Base-by-base conservation (phyloP, 73 alveolate genomes). In the Tetrahymena thermophila region DNA sequence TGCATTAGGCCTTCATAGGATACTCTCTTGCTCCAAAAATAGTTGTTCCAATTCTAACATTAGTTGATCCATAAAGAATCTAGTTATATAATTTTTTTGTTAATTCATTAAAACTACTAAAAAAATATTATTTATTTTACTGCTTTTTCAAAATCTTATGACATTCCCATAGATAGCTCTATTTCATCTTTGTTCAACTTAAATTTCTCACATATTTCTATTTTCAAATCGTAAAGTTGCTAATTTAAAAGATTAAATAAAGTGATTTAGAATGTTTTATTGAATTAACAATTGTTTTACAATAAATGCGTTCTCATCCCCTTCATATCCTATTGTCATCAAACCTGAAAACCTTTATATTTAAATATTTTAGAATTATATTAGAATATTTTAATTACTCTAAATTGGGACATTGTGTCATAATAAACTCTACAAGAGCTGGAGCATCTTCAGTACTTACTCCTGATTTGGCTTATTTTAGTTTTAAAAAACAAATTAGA, bases 311-410 rank as follows among this genome's bases (percentile, higher is more conserved):
- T 96, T 97, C 35, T 85, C 93, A 96, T 98, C 98, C 25, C 98
- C 98, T 25, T 98, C 95, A 93, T 98, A 96, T 23, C 99, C 99
- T 94, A 98, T 98, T 15, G 99, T 96, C 99, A 98, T 98, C 44
- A 98, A 97, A 43, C 99, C 99, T 42, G 89, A 71, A 71, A 71
- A 71, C 23, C 89, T 71, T 25, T 71, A 71, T 28, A 25, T 1
- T 71, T 23, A 31, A 71, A 11, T 71, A 71, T 71, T 28, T 71
- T 28, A 71, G 37, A 25, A 71, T 71, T 4, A 3, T 16, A 25
- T 25, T 71, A 23, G 11, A 25, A 0, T 25, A 19, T 17, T 11
- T 28, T 71, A 96, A 94, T 44, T 98, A 95, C 93, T 96, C 96
- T 28, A 98, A 95, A 50, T 93, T 94, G 35, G 97, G 96, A 84